Evolutionary conservation across 2,329 filamentous ascomycete genomes (phyloP).

Genomic region (Colletotrichum cereale): DNA sequence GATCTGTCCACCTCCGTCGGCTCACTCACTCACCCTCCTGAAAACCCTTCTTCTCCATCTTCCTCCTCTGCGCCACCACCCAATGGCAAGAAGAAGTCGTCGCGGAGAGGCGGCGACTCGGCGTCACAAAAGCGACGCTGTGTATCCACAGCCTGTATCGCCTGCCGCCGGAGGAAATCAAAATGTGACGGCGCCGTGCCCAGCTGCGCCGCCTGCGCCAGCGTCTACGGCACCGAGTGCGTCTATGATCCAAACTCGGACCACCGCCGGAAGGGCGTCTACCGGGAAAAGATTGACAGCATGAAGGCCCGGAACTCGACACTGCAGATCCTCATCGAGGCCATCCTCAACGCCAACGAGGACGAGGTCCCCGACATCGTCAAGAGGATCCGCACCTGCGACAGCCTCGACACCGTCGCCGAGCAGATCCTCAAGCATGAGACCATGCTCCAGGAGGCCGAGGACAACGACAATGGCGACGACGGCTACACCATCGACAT

Average conservation of each 20-base stretch:
- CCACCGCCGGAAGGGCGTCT: conserved; percentile 95
- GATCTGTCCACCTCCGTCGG: conserved; percentile 20
- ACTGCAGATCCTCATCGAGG: conserved; percentile 91
- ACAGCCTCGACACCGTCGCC: conserved; percentile 71
- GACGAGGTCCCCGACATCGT: conserved; percentile 87
- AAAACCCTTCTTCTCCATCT: conserved; percentile 8
- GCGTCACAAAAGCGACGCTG: conserved; percentile 76
- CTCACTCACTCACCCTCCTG: conserved; percentile 5
- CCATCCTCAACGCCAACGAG: conserved; percentile 90
- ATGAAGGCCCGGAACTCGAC: conserved; percentile 90
- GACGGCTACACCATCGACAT: conserved; percentile 57
- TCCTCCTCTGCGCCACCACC: conserved; percentile 25
- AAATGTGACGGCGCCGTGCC: conserved; percentile 94
- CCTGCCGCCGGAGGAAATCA: conserved; percentile 82
- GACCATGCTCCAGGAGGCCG: conserved; percentile 48
- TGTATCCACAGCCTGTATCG: conserved; percentile 87
- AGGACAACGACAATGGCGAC: conserved; percentile 55
- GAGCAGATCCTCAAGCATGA: conserved; percentile 65
- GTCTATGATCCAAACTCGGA: conserved; percentile 97
- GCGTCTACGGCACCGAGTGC: conserved; percentile 91
- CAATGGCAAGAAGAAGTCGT: conserved; percentile 61
- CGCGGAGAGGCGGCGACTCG: conserved; percentile 61
- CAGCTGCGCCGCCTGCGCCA: conserved; percentile 94
- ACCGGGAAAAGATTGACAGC: conserved; percentile 91
- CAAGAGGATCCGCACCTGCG: conserved; percentile 88